These are phyloP conservation scores for Tuber microsphaerosporum DNA, from an alignment of 495 filamentous ascomycete species.

Conservation along the genomic window DNA sequence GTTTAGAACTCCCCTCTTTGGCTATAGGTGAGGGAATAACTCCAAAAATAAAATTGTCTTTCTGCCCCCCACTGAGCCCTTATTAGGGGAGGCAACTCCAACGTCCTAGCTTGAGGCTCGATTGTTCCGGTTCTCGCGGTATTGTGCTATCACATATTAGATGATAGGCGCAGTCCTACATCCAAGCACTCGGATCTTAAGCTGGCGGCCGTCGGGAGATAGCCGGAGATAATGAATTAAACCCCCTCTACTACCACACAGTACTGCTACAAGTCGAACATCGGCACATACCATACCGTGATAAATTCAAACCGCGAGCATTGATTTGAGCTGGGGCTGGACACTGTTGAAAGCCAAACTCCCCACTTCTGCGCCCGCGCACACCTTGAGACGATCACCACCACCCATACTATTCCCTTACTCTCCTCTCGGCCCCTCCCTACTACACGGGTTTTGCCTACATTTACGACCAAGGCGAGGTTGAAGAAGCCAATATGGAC, in stretches of 20 bases:
- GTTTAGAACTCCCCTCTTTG: neutral
- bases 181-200: neutral
- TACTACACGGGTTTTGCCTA: neutral
- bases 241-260: neutral
- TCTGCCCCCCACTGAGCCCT: no score
- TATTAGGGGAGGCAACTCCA: neutral
- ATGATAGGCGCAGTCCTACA: neutral
- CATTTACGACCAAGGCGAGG: neutral
- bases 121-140: neutral
- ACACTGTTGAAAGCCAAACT: neutral
- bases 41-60: no score
- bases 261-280: neutral
- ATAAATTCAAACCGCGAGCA: neutral
- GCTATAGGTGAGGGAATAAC: neutral
- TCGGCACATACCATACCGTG: neutral
- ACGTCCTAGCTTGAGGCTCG: neutral
- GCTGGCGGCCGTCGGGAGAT: neutral
- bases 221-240: neutral
- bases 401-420: neutral
- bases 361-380: neutral
- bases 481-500: conserved; percentile 29
- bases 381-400: neutral
- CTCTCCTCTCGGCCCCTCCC: neutral
- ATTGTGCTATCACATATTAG: neutral
- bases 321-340: neutral